Conservation (phyloP, 495 filamentous ascomycete species). For the Neurospora sp. region DNA sequence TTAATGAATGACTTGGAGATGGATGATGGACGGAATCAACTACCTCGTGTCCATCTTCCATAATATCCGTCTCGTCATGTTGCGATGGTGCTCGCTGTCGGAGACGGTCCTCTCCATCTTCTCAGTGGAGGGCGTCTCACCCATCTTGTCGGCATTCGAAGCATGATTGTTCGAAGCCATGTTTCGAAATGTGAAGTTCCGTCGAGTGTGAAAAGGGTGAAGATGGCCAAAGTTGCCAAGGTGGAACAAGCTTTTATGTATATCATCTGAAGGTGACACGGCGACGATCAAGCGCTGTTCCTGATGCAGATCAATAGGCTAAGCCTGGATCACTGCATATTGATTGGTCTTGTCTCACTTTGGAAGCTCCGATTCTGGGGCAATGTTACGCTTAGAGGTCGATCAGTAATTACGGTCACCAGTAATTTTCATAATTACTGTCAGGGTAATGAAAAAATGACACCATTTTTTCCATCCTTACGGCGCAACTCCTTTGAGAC, state of each 20-base stretch:
- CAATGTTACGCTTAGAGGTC: neutral
- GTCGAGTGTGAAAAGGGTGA: neutral
- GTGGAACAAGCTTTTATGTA: neutral
- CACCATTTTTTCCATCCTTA: no score
- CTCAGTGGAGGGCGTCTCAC: neutral
- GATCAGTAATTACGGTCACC: no score
- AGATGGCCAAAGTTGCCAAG: neutral
- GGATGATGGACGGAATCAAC: neutral
- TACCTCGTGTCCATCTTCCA: slow-evolving; percentile 20
- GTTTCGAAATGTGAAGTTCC: neutral
- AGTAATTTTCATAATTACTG: no score
- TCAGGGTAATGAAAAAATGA: no score
- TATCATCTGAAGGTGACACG: neutral
- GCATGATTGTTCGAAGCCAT: neutral
- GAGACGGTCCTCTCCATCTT: neutral
- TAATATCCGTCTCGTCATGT: slow-evolving; percentile 9
- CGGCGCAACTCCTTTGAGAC: no score
- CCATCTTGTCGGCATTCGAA: neutral
- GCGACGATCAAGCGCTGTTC: neutral
- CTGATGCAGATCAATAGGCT: neutral
- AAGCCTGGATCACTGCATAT: neutral
- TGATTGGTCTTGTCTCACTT: neutral
- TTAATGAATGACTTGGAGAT: neutral
- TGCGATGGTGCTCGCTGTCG: neutral
- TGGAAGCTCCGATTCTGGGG: neutral